Base-by-base conservation (phyloP, 805 yeast species). In the Vanderwaltozyma verrucispora region DNA sequence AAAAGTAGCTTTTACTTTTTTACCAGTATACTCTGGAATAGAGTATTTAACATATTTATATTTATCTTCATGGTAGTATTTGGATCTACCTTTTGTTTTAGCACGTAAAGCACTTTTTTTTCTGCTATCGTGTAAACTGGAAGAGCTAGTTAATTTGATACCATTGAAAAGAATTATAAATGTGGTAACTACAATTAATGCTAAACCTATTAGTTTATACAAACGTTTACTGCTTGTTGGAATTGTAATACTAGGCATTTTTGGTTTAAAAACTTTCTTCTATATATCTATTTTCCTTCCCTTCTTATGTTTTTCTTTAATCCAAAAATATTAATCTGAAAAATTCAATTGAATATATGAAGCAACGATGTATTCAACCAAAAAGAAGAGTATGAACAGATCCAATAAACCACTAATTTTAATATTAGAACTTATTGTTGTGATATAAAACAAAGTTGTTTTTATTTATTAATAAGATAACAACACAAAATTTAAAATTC, bases 1-100 rank as follows among this genome's bases (percentile, higher is more conserved):
- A 57, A 85, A 83, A 2, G 94, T 78, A n/a, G 94, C 95, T 56
- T 74, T 78, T 39, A 69, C 77, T 48, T 73, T 72, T 13, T 55
- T 41, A 34, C 59, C 59, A 5, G 39, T 36, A 38, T 56, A 56
- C 30, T 43, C 38, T 2, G 39, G 33, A 24, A 27, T 28, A n/a
- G 17, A 8, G 28, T 32, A 37, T 30, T 37, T 37, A 4, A 32
- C 36, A 32, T 37, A 37, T 17, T 36, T 36, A 14, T 36, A 36
- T 27, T 36, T 27, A 14, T 36, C 38, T 24, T 30, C 34, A 21
- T 14, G 19, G 27, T 24, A 6, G 14, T 35, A 35, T 19, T 35
- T 35, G 3, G 38, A 29, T 30, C 38, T 35, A 23, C 28, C n/a
- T 18, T 16, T 17, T 4, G 21, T 6, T 29, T 16, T 17, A n/a